Evolutionary conservation across 495 filamentous ascomycete species (phyloP).

Genomic region (Aspergillus sparsus): DNA sequence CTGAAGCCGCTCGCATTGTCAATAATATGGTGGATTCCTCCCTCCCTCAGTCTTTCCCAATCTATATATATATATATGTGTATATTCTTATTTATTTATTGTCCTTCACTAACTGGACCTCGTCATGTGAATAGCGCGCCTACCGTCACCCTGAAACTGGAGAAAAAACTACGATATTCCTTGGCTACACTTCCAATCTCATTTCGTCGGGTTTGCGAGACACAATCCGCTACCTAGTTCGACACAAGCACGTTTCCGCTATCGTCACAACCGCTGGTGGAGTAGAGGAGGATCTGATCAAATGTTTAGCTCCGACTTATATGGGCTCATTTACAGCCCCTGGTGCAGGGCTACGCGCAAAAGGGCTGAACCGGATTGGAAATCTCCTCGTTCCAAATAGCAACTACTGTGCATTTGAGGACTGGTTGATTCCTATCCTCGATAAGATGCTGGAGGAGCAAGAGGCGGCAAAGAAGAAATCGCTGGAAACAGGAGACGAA

Average conservation of each 20-base stretch:
- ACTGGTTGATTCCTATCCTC: slow-evolving; percentile 92
- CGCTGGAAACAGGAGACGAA: slow-evolving; percentile 49
- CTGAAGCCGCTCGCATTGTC: slow-evolving; percentile 82
- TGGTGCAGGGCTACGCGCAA: slow-evolving; percentile 72
- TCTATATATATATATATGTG: not conserved
- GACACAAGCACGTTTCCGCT: slow-evolving; percentile 85
- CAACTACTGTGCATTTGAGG: slow-evolving; percentile 96
- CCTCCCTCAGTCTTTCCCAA: slow-evolving; percentile 9
- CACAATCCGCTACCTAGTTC: slow-evolving; percentile 85
- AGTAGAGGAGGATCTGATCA: slow-evolving; percentile 96
- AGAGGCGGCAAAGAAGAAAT: slow-evolving; percentile 62
- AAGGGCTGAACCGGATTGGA: slow-evolving; percentile 92
- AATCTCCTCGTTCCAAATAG: slow-evolving; percentile 95
- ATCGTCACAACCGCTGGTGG: slow-evolving; percentile 97
- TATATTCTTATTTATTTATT: not conserved
- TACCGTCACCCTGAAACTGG: slow-evolving; percentile 74
- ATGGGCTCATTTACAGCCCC: slow-evolving; percentile 76
- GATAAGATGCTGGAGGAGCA: slow-evolving; percentile 92
- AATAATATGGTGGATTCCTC: slow-evolving; percentile 79
- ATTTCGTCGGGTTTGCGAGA: slow-evolving; percentile 94
- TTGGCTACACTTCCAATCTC: slow-evolving; percentile 95
- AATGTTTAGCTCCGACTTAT: slow-evolving; percentile 92
- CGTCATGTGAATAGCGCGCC: slow-evolving; percentile 52
- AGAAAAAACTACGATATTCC: slow-evolving; percentile 84
- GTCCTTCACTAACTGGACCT: not conserved